Evolutionary conservation across 805 yeast genomes (phyloP).

Genomic region (Lachancea quebecensis): DNA sequence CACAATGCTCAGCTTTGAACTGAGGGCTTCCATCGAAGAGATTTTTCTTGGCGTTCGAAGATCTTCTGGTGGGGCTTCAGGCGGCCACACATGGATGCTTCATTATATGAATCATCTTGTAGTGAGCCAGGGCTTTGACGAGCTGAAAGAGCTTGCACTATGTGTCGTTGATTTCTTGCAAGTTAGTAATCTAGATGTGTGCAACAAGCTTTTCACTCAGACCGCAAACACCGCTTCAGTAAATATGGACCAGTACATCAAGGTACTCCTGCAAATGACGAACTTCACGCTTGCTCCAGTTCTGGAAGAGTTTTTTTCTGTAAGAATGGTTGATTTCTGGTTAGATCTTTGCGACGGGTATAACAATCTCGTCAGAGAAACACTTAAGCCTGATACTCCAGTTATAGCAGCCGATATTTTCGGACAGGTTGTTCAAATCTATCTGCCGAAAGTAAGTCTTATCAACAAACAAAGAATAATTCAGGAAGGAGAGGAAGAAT

Average conservation of each 20-base stretch:
- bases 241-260: slow-evolving; percentile 34
- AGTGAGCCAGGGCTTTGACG: slow-evolving; percentile 25
- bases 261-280: slow-evolving; percentile 46
- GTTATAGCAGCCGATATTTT: slow-evolving; percentile 37
- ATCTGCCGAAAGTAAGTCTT: slow-evolving; percentile 61
- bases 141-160: slow-evolving; percentile 28
- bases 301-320: slow-evolving; percentile 50
- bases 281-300: slow-evolving; percentile 52
- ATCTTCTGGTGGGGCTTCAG: slow-evolving; percentile 12
- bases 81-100: slow-evolving; percentile 28
- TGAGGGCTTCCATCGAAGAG: slow-evolving; percentile 26
- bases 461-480: slow-evolving; percentile 32
- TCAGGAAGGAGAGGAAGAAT: slow-evolving; percentile 25
- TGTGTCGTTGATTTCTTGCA: slow-evolving; percentile 31
- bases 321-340: slow-evolving; percentile 61
- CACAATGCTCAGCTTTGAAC: slow-evolving; percentile 24
- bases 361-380: slow-evolving; percentile 33
- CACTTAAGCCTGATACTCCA: slow-evolving; percentile 23
- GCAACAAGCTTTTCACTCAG: slow-evolving; percentile 29
- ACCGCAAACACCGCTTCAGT: slow-evolving; percentile 7
- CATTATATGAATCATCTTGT: slow-evolving; percentile 31
- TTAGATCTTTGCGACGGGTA: slow-evolving; percentile 53
- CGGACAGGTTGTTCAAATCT: slow-evolving; percentile 48
- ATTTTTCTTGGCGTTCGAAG: slow-evolving; percentile 29
- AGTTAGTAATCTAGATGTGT: slow-evolving; percentile 26